Evolutionary conservation across 441 rosid species (phyloP).

Genomic region (Theobroma grandiflorum): DNA sequence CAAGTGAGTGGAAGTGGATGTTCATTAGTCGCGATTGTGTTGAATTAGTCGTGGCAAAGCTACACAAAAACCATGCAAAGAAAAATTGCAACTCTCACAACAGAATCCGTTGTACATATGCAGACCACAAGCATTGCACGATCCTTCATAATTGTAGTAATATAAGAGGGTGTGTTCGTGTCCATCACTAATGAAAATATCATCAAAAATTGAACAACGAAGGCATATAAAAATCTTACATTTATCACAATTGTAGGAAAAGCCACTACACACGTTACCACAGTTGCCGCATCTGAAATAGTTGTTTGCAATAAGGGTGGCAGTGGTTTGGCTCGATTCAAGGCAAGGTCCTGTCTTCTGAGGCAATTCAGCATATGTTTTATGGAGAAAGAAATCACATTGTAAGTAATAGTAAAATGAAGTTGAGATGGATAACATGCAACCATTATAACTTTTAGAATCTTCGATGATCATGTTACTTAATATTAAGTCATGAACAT

Average conservation of each 20-base stretch:
- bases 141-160: too few species aligned
- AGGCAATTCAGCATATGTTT: not conserved
- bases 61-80: not conserved
- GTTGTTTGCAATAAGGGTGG: not conserved
- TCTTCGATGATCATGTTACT: rapidly evolving
- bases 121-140: too few species aligned
- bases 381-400: not conserved
- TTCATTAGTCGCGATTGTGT: not conserved
- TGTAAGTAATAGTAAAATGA: not conserved
- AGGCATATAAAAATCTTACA: too few species aligned
- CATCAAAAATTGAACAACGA: not conserved
- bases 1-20: not conserved
- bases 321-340: not conserved
- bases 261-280: not conserved
- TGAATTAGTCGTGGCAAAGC: not conserved
- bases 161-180: too few species aligned
- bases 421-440: not conserved
- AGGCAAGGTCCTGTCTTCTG: not conserved
- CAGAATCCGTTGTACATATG: rapidly evolving
- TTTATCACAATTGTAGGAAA: not conserved
- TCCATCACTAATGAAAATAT: too few species aligned
- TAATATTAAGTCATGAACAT: not conserved
- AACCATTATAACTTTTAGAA: not conserved
- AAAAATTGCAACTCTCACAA: not conserved
- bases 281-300: not conserved